These are phyloP conservation scores for Arthrobotrys sinensis DNA, from an alignment of 2,329 filamentous ascomycete genomes.

Conservation along the genomic window DNA sequence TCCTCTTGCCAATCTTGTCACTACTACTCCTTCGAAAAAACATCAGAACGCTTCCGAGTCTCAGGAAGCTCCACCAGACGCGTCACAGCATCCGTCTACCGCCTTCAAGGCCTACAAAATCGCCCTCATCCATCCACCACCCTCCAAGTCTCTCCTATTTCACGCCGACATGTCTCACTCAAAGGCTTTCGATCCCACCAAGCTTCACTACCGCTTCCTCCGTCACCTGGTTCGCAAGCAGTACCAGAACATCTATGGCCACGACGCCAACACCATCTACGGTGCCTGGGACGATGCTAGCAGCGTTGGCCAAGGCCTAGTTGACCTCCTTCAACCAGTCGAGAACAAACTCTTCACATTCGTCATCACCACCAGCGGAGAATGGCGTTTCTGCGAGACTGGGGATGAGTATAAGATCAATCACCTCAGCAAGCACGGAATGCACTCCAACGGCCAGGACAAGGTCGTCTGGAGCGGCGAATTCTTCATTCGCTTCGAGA, in stretches of 20 bases:
- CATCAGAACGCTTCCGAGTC: not conserved
- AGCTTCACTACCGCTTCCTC: conserved; percentile 53
- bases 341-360: conserved; percentile 59
- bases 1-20: conserved; percentile 49
- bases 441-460: conserved; percentile 43
- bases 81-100: conserved; percentile 4
- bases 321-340: conserved; percentile 50
- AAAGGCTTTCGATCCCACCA: conserved; percentile 55
- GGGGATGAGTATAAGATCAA: conserved; percentile 60
- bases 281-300: conserved; percentile 41
- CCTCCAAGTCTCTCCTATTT: conserved; percentile 33
- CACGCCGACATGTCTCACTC: conserved; percentile 47
- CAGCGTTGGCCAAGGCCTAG: conserved; percentile 41
- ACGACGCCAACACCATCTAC: conserved; percentile 54
- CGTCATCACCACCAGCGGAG: conserved; percentile 46
- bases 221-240: conserved; percentile 55
- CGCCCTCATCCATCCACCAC: conserved; percentile 50
- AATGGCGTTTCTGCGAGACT: conserved; percentile 60
- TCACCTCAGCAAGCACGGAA: conserved; percentile 57
- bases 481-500: conserved; percentile 49
- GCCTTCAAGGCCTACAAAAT: conserved; percentile 60
- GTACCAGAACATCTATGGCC: conserved; percentile 58
- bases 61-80: conserved; percentile 14
- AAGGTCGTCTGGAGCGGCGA: conserved; percentile 56
- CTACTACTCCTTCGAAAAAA: conserved; percentile 45